Evolutionary conservation across 306 rosid species (phyloP).

Genomic region (Abrus precatorius): DNA sequence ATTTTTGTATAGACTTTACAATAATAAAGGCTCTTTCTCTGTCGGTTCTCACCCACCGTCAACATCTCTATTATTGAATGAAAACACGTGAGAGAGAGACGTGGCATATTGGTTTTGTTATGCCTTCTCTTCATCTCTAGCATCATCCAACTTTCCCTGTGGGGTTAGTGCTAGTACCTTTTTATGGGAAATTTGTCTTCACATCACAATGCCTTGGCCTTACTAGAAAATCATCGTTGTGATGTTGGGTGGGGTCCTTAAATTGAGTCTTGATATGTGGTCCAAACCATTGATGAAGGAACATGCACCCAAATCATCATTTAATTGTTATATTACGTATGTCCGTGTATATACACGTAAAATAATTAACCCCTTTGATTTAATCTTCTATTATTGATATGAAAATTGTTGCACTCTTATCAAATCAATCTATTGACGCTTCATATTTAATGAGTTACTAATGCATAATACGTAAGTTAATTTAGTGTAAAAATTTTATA

Average conservation of each 20-base stretch:
- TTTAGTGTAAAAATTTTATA: background rate
- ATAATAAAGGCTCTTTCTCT: too few relatives aligned
- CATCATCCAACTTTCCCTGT: constrained; percentile 1
- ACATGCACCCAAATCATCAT: constrained; percentile 12
- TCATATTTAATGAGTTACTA: background rate
- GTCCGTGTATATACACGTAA: background rate
- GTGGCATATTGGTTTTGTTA: background rate
- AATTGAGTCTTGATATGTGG: background rate
- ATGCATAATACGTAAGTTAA: background rate
- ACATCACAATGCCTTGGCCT: background rate
- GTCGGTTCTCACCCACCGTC: constrained; percentile 30
- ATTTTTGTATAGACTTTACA: background rate
- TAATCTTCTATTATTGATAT: background rate
- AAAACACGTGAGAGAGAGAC: constrained; percentile 3
- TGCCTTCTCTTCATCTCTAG: background rate
- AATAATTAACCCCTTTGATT: background rate
- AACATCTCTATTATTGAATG: constrained; percentile 16
- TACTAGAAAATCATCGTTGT: background rate
- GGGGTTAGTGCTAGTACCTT: background rate
- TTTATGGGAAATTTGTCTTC: background rate
- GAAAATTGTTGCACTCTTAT: too few relatives aligned
- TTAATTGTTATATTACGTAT: background rate
- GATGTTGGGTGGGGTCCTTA: background rate
- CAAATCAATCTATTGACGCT: background rate
- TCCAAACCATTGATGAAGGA: background rate